These are phyloP conservation scores for Atkinsonella hypoxylon DNA, from an alignment of 2,329 filamentous ascomycete genomes.

Conservation along the genomic window DNA sequence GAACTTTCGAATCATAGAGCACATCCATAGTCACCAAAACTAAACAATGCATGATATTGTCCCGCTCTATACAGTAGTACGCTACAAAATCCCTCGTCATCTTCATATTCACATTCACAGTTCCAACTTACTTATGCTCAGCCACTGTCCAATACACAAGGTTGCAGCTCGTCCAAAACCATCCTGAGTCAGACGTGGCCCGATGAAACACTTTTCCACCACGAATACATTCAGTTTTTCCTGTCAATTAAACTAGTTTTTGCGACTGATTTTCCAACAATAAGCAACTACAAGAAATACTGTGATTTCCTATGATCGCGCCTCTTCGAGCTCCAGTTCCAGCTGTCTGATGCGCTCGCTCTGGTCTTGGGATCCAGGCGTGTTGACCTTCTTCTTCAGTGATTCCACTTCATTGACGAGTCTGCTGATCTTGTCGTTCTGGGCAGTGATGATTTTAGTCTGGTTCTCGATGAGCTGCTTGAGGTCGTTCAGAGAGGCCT, in stretches of 20 bases:
- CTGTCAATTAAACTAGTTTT: no score
- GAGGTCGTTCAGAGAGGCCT: slow-evolving; percentile 61
- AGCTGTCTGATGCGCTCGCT: slow-evolving; percentile 56
- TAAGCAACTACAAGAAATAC: no score
- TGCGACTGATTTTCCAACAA: no score
- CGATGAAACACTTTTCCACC: not conserved
- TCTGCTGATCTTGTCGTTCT: slow-evolving; percentile 61
- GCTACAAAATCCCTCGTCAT: not conserved
- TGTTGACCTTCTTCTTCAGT: slow-evolving; percentile 63
- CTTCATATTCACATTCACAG: not conserved
- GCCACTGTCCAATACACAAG: not conserved
- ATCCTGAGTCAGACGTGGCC: no score
- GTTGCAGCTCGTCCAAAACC: not conserved
- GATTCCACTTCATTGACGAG: slow-evolving; percentile 65
- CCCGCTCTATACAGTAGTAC: slow-evolving; percentile 4
- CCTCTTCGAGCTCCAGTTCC: slow-evolving; percentile 55
- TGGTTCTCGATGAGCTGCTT: slow-evolving; percentile 67
- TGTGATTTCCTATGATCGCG: slow-evolving; percentile 34
- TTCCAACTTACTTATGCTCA: not conserved
- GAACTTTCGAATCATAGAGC: not conserved
- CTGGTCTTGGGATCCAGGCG: slow-evolving; percentile 41
- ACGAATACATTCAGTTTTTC: not conserved
- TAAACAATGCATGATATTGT: not conserved
- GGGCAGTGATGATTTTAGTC: slow-evolving; percentile 62
- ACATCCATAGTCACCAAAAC: not conserved